Evolutionary conservation across 2,329 filamentous ascomycete genomes (phyloP).

Genomic region (Epichloe scottii): DNA sequence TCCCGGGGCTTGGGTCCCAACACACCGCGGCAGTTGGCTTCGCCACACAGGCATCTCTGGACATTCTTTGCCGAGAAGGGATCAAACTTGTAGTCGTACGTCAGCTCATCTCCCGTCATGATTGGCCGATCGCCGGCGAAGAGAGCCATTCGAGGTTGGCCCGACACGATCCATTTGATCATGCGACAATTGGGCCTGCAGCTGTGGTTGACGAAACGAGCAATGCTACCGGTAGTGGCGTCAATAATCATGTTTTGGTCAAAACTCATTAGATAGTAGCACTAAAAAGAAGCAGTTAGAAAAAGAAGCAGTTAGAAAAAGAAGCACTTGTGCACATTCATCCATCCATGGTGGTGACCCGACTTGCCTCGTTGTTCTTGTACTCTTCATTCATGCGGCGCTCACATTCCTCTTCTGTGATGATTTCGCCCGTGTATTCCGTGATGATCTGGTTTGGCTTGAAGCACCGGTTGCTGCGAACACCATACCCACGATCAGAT

Average conservation of each 20-base stretch:
- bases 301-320: no score
- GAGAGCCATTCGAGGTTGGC: conserved; percentile 89
- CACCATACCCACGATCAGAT: conserved; percentile 74
- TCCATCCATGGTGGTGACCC: neutral
- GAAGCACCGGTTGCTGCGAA: conserved; percentile 82
- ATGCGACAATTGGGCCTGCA: conserved; percentile 94
- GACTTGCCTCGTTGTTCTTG: conserved; percentile 75
- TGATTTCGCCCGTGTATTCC: conserved; percentile 96
- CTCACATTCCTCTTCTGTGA: conserved; percentile 88
- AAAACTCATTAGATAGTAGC: conserved; percentile 97
- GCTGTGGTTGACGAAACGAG: conserved; percentile 95
- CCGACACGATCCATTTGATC: conserved; percentile 94
- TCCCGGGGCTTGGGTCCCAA: conserved; percentile 50
- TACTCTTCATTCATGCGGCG: conserved; percentile 87
- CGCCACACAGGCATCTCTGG: conserved; percentile 52
- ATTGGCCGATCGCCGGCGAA: conserved; percentile 86
- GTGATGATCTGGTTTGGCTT: conserved; percentile 89
- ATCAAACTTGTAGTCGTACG: conserved; percentile 77
- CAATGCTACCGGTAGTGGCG: conserved; percentile 88
- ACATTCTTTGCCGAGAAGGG: conserved; percentile 58
- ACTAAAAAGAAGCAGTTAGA: conserved; percentile 36
- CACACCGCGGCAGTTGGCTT: conserved; percentile 50
- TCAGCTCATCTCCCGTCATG: conserved; percentile 89
- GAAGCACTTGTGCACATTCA: neutral
- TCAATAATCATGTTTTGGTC: conserved; percentile 98